Percentiles rank a stretch among this genome's conserved stretches.
Conservation (phyloP, 257 asterid species). For the Pogostemon cablin region DNA sequence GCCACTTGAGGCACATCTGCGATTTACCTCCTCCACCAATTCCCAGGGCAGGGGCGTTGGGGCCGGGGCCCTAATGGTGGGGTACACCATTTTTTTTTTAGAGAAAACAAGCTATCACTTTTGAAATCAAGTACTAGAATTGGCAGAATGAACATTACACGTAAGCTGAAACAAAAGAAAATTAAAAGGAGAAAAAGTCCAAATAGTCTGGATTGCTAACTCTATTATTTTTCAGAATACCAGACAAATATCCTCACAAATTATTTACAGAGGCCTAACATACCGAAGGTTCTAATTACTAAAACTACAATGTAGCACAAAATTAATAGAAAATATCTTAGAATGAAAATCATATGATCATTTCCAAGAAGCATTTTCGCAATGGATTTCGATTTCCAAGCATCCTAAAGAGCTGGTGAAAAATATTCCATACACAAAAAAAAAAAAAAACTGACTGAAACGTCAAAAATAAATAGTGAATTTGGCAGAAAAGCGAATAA, state of each 20-base stretch:
- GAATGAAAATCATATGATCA: background rate
- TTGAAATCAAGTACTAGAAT: background rate
- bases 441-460: background rate
- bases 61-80: no score
- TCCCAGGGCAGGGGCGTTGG: no score
- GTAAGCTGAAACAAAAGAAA: background rate
- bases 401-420: background rate
- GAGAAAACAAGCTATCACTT: background rate
- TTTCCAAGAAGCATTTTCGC: background rate
- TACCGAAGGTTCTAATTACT: background rate
- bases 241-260: background rate
- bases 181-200: background rate
- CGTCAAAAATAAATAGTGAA: background rate
- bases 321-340: background rate
- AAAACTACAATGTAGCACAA: background rate
- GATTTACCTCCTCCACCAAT: no score
- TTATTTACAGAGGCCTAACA: slow-evolving; percentile 2
- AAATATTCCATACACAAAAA: background rate
- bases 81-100: no score
- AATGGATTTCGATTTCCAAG: background rate
- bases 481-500: background rate
- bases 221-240: no score
- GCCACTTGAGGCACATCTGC: no score
- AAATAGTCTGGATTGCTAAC: background rate
- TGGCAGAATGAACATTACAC: background rate